A percentile compares a stretch with the other conserved stretches of the same genome.
phyloP scores from a whole-genome alignment of 495 filamentous ascomycete species.

The Penicillium coprophilum region DNA sequence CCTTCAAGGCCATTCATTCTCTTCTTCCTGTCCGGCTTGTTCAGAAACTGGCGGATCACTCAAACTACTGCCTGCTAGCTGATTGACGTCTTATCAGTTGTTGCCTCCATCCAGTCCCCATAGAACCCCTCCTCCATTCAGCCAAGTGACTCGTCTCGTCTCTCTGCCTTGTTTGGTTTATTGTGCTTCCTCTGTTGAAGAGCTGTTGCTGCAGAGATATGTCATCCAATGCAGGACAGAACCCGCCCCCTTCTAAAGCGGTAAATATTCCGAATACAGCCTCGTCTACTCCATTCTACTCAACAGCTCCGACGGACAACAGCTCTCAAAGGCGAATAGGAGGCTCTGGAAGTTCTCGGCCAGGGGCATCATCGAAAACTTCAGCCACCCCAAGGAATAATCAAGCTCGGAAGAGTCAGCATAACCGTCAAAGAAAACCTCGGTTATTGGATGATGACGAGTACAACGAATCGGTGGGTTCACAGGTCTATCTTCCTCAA shows the following conservation, averaged over 20 bases:
- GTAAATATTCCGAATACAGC: slow-evolving; percentile 40
- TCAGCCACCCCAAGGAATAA: slow-evolving; percentile 62
- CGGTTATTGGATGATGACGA: slow-evolving; percentile 71
- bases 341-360: slow-evolving; percentile 62
- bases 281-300: slow-evolving; percentile 42
- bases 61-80: slow-evolving; percentile 2
- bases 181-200: not conserved
- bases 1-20: not conserved
- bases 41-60: not conserved
- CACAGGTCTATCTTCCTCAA: slow-evolving; percentile 6
- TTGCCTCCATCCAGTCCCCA: slow-evolving; percentile 5
- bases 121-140: slow-evolving; percentile 2
- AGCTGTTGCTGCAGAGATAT: slow-evolving; percentile 31
- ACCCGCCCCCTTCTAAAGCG: slow-evolving; percentile 45
- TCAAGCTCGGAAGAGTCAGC: slow-evolving; percentile 72
- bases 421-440: slow-evolving; percentile 60
- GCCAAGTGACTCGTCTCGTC: not conserved
- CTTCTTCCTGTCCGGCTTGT: not conserved
- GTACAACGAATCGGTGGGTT: slow-evolving; percentile 73
- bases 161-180: not conserved
- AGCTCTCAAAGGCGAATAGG: slow-evolving; percentile 63
- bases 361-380: slow-evolving; percentile 56
- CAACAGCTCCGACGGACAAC: slow-evolving; percentile 36
- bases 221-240: slow-evolving; percentile 50
- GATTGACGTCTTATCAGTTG: slow-evolving; percentile 15